These are phyloP conservation scores for Termitomyces sp. DNA, from an alignment of 768 basidiomycete genomes.

Conservation along the genomic window DNA sequence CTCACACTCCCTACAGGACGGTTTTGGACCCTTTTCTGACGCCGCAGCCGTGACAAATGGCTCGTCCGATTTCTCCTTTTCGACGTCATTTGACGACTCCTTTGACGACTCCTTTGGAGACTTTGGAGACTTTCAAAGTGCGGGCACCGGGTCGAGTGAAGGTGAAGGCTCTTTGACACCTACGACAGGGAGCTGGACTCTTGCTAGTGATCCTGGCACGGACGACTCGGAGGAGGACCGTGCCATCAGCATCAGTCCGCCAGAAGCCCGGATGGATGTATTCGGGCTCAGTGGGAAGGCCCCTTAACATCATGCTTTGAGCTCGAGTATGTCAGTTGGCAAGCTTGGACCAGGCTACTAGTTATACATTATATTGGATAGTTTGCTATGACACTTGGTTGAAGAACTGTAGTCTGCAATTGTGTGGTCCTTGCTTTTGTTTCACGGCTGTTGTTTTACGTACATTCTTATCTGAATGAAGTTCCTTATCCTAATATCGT, in stretches of 20 bases:
- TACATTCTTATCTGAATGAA: not conserved
- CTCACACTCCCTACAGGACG: slow-evolving; percentile 34
- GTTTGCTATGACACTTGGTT: not conserved
- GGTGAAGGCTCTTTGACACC: slow-evolving; percentile 46
- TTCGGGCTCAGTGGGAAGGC: not conserved
- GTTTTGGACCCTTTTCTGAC: slow-evolving; percentile 81
- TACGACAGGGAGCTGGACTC: slow-evolving; percentile 67
- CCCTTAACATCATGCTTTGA: not conserved
- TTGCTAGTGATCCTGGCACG: slow-evolving; percentile 38
- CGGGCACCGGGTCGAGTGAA: slow-evolving; percentile 9
- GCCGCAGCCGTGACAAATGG: slow-evolving; percentile 29
- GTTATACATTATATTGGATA: not conserved
- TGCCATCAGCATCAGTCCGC: slow-evolving; percentile 7
- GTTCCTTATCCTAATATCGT: not conserved
- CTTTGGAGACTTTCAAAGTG: slow-evolving; percentile 74
- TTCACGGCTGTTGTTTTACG: not conserved
- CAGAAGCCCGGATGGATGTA: not conserved
- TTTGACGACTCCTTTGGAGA: slow-evolving; percentile 76
- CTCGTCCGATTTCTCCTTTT: slow-evolving; percentile 48
- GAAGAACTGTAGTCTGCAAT: not conserved
- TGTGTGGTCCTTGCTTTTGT: not conserved
- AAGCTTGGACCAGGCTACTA: not conserved
- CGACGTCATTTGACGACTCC: slow-evolving; percentile 53
- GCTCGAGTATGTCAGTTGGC: not conserved
- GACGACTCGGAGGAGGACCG: slow-evolving; percentile 19